Evolutionary conservation across 257 asterid species (phyloP).

Genomic region (Buddleja alternifolia): DNA sequence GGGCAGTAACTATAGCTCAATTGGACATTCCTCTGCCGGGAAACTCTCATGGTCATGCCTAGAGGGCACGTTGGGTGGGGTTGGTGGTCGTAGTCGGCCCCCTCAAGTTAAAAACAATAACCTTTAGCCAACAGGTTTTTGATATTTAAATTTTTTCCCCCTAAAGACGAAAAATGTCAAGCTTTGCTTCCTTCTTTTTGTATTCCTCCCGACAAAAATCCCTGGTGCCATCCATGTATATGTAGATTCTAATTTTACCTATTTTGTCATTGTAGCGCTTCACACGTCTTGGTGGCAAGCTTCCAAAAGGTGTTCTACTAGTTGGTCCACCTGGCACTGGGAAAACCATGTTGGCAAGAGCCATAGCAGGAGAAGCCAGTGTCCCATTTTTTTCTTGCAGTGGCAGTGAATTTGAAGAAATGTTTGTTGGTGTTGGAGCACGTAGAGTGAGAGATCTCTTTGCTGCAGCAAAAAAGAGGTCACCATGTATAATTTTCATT

Average conservation of each 20-base stretch:
- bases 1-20: no score
- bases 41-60: no score
- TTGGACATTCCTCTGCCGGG: no score
- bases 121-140: no score
- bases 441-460: slow-evolving; percentile 94
- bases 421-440: slow-evolving; percentile 99
- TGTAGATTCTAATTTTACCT: slow-evolving; percentile 34
- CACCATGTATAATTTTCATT: slow-evolving; percentile 88
- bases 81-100: no score
- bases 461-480: slow-evolving; percentile 91
- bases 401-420: slow-evolving; percentile 97
- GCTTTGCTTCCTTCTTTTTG: no score
- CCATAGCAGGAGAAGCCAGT: slow-evolving; percentile 98
- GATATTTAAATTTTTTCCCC: no score
- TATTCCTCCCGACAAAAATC: no score
- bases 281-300: slow-evolving; percentile 98
- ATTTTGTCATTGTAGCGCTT: slow-evolving; percentile 64
- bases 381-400: slow-evolving; percentile 97
- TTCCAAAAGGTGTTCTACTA: slow-evolving; percentile 92
- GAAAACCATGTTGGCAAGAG: slow-evolving; percentile 98
- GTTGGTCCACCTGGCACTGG: slow-evolving; percentile 99
- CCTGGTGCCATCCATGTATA: no score
- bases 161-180: no score
- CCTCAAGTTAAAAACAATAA: no score
- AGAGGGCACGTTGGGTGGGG: no score